A percentile compares a stretch with the other conserved stretches of the same genome.
Evolutionary conservation across 768 basidiomycete species (phyloP).

Genomic region (Chiua virens): DNA sequence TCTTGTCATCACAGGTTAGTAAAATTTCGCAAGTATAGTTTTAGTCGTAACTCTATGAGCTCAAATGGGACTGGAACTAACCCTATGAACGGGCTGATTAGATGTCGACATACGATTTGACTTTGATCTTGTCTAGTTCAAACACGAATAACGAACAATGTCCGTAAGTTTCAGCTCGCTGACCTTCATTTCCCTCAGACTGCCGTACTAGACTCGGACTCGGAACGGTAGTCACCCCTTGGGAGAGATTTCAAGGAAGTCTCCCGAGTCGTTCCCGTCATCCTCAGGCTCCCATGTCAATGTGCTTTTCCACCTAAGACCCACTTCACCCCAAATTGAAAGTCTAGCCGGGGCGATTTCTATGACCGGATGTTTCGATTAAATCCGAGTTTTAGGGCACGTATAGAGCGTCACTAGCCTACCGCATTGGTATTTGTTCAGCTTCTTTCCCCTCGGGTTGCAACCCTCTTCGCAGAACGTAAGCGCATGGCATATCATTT

Average conservation of each 20-base stretch:
- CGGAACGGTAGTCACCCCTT: background rate
- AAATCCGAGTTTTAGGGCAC: constrained; percentile 14
- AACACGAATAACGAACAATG: background rate
- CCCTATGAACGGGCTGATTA: no score
- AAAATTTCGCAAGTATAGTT: no score
- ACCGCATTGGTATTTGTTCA: background rate
- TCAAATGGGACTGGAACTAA: no score
- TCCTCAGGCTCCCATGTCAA: background rate
- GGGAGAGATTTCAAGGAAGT: no score
- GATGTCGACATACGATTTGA: no score
- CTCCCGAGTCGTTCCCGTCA: background rate
- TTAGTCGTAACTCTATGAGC: no score
- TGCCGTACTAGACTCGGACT: background rate
- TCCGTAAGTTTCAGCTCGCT: background rate
- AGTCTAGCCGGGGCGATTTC: constrained; percentile 7
- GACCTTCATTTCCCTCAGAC: background rate
- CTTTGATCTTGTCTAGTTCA: background rate
- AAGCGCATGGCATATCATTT: constrained; percentile 2
- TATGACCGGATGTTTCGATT: constrained; percentile 8
- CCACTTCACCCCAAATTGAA: background rate
- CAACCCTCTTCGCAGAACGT: constrained; percentile 7
- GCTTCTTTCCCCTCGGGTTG: background rate
- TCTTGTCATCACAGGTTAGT: no score
- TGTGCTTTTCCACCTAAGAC: background rate
- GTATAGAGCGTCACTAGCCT: background rate